Evolutionary conservation across 257 asterid species (phyloP).

Genomic region (Solanum pinnatisectum): DNA sequence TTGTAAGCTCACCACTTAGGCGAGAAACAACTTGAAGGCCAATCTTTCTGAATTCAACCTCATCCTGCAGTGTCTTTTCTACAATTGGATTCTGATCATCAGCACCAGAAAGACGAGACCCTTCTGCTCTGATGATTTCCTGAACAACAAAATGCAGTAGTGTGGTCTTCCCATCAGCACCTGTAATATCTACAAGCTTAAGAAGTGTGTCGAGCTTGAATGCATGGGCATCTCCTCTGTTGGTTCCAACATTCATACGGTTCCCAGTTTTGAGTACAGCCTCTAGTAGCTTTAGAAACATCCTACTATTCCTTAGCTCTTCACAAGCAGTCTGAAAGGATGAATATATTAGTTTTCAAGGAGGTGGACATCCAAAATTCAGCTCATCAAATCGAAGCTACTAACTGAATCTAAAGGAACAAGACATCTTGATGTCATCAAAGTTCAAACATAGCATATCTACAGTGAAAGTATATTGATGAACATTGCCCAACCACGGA

Average conservation of each 20-base stretch:
- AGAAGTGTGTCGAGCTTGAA: constrained; percentile 82
- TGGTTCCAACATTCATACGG: constrained; percentile 74
- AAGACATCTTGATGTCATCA: neutral
- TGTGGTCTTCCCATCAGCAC: constrained; percentile 74
- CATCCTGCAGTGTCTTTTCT: constrained; percentile 30
- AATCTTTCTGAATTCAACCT: constrained; percentile 41
- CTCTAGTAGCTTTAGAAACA: constrained; percentile 71
- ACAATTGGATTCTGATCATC: constrained; percentile 8
- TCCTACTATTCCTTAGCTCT: constrained; percentile 71
- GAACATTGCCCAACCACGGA: neutral
- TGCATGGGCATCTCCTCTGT: constrained; percentile 72
- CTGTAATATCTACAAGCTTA: constrained; percentile 70
- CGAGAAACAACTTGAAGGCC: constrained; percentile 73
- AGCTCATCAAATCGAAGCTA: neutral
- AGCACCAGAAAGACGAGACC: constrained; percentile 45
- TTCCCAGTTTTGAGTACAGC: constrained; percentile 83
- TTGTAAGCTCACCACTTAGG: constrained; percentile 60
- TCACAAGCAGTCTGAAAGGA: constrained; percentile 57
- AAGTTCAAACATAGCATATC: neutral
- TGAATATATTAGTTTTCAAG: neutral
- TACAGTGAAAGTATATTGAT: neutral
- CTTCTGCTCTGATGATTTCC: constrained; percentile 67
- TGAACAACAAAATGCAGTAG: constrained; percentile 79
- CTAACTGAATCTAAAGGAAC: neutral
- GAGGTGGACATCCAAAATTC: neutral